Conservation (phyloP, 1,284 basidiomycete genomes). For the Trichosporon asahii region DNA sequence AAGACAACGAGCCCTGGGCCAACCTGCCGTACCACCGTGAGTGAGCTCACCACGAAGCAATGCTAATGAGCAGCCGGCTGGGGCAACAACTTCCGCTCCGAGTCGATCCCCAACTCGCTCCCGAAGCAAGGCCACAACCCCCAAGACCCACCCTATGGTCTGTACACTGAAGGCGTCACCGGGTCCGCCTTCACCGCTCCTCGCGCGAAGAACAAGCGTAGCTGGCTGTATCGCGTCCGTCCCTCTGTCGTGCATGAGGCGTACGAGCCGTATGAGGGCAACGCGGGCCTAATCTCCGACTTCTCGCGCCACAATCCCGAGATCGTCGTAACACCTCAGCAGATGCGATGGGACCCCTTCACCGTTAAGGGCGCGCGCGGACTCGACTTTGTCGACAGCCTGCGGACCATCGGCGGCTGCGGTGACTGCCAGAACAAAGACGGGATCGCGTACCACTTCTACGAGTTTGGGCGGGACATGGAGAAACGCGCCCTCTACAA, state of each 20-base stretch:
- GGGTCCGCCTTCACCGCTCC: constrained; percentile 63
- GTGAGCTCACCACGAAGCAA: not conserved
- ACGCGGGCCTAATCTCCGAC: constrained; percentile 14
- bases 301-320: constrained; percentile 8
- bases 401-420: constrained; percentile 64
- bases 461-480: constrained; percentile 63
- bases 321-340: constrained; percentile 54
- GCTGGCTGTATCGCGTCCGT: constrained; percentile 52
- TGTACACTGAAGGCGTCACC: constrained; percentile 61
- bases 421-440: constrained; percentile 63
- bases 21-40: constrained; percentile 13
- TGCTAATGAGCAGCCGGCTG: constrained; percentile 15
- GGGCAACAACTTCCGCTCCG: constrained; percentile 20
- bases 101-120: constrained; percentile 44
- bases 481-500: constrained; percentile 63
- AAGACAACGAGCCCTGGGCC: not conserved
- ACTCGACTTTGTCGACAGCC: constrained; percentile 61
- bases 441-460: constrained; percentile 63
- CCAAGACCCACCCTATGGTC: constrained; percentile 61
- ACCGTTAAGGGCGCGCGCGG: constrained; percentile 44
- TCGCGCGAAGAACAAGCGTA: constrained; percentile 55
- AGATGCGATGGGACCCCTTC: constrained; percentile 63
- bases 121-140: constrained; percentile 62
- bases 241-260: constrained; percentile 62
- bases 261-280: constrained; percentile 18